phyloP scores from a whole-genome alignment of 1,284 basidiomycete genomes.

The Cryptococcus maquisensis region DNA sequence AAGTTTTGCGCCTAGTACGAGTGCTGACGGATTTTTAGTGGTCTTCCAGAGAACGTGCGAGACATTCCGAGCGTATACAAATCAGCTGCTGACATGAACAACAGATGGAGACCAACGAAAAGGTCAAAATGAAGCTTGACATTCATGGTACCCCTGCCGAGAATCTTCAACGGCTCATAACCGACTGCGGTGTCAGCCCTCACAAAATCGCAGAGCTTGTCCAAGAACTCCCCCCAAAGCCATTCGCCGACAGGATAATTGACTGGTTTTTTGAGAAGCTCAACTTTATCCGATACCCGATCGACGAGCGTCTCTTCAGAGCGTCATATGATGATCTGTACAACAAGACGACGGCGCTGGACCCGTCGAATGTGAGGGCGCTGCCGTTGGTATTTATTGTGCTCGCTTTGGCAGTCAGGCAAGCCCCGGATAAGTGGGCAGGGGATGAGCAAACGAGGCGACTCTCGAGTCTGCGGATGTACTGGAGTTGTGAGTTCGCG shows the following conservation, averaged over 20 bases:
- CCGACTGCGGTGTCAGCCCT: conserved; percentile 82
- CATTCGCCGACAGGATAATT: conserved; percentile 61
- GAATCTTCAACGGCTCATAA: conserved; percentile 63
- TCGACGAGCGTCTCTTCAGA: conserved; percentile 82
- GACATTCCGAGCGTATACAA: neutral
- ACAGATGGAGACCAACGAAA: conserved; percentile 42
- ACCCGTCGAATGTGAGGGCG: conserved; percentile 80
- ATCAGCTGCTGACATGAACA: neutral
- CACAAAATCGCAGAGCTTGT: conserved; percentile 84
- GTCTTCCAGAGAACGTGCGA: conserved; percentile 12
- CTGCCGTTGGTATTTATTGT: conserved; percentile 88
- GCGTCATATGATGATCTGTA: conserved; percentile 73
- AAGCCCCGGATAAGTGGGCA: conserved; percentile 77
- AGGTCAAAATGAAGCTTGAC: conserved; percentile 45
- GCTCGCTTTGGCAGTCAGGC: conserved; percentile 78
- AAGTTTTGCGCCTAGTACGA: neutral
- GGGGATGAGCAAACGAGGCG: conserved; percentile 70
- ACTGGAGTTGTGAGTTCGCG: conserved; percentile 77
- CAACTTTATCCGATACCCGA: conserved; percentile 91
- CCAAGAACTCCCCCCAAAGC: conserved; percentile 74
- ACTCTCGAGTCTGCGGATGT: conserved; percentile 77
- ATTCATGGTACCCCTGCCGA: conserved; percentile 48
- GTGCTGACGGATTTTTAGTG: neutral
- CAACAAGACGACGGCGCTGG: conserved; percentile 65
- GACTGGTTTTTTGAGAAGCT: conserved; percentile 56